Conservation (phyloP, 129 eudicot genomes). For the Artemisia tridentata region DNA sequence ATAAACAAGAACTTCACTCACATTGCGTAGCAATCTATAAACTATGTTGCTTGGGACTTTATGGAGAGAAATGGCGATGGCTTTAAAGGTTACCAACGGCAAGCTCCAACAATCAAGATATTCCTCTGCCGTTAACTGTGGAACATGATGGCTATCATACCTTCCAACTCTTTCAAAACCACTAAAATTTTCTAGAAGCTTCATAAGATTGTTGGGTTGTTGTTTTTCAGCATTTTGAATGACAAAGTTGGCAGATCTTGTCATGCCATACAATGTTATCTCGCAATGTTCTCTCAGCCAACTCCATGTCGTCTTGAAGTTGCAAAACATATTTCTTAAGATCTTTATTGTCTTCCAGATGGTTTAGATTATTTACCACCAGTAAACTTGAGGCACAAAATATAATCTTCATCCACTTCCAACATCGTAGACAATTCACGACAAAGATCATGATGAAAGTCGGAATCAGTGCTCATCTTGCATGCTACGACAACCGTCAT, state of each 20-base stretch:
- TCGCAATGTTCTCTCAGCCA: slow-evolving; percentile 12
- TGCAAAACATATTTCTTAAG: slow-evolving; percentile 4
- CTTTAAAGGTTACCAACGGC: slow-evolving; percentile 48
- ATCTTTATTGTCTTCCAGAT: background rate
- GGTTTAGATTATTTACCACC: too few species aligned
- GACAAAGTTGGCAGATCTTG: background rate
- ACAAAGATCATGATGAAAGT: background rate
- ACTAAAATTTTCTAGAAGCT: slow-evolving; percentile 27
- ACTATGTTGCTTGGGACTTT: slow-evolving; percentile 12
- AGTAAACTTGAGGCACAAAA: background rate
- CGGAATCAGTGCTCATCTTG: slow-evolving; percentile 13
- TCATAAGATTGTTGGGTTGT: slow-evolving; percentile 42
- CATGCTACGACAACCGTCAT: slow-evolving; percentile 16
- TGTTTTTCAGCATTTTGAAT: slow-evolving; percentile 2
- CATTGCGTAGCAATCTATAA: background rate
- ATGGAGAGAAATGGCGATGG: slow-evolving; percentile 45
- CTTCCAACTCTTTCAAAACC: slow-evolving; percentile 32
- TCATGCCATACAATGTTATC: background rate
- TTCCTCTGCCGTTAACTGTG: slow-evolving; percentile 34
- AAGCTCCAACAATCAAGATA: slow-evolving; percentile 58
- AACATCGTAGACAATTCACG: background rate
- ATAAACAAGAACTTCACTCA: background rate
- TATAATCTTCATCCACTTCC: background rate
- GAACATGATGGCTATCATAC: slow-evolving; percentile 40
- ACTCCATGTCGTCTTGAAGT: slow-evolving; percentile 3